phyloP scores from a whole-genome alignment of 345 rosid species.

The Arabidopsis suecica region DNA sequence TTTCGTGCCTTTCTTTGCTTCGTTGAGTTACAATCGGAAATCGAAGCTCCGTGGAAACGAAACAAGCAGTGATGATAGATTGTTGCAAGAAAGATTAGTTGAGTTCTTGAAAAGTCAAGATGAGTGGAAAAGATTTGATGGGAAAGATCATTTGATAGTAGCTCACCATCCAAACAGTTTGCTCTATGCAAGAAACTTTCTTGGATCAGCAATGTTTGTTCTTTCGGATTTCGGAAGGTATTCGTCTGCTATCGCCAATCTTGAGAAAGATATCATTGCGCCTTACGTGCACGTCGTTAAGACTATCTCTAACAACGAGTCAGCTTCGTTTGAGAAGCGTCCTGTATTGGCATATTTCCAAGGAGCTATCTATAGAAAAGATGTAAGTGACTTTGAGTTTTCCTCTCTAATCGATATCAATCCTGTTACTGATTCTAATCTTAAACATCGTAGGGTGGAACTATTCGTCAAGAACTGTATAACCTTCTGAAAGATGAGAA shows the following conservation, averaged over 20 bases:
- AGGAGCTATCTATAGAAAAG: constrained; percentile 94
- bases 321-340: constrained; percentile 69
- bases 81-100: constrained; percentile 70
- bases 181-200: constrained; percentile 58
- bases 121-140: constrained; percentile 69
- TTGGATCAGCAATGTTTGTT: constrained; percentile 88
- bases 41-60: constrained; percentile 67
- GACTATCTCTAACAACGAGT: constrained; percentile 54
- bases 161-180: constrained; percentile 94
- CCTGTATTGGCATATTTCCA: constrained; percentile 75
- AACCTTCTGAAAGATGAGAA: constrained; percentile 88
- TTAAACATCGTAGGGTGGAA: constrained; percentile 63
- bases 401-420: neutral
- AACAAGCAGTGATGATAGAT: constrained; percentile 57
- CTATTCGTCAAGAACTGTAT: constrained; percentile 79
- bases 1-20: constrained; percentile 88
- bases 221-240: constrained; percentile 97
- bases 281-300: constrained; percentile 87
- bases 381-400: constrained; percentile 59
- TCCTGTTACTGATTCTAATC: neutral
- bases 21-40: constrained; percentile 77
- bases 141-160: constrained; percentile 66
- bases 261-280: constrained; percentile 78
- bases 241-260: constrained; percentile 67
- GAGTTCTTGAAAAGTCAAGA: constrained; percentile 53